Evolutionary conservation across 2,329 filamentous ascomycete genomes (phyloP).

Genomic region (Aspergillus melleus): DNA sequence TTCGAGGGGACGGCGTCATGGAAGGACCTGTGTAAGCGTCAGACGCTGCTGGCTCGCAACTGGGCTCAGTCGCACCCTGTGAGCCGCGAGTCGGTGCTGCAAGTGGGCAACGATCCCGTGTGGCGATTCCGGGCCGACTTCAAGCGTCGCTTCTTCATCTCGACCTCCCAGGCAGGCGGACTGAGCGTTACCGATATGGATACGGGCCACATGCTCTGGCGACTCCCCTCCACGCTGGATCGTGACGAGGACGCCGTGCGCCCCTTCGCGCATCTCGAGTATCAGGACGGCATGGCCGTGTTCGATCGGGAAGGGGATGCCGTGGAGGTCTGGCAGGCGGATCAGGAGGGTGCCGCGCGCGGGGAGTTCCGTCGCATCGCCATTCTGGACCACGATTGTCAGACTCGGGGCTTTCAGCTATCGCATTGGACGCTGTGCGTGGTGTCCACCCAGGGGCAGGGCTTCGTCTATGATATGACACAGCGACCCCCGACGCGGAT

Average conservation of each 20-base stretch:
- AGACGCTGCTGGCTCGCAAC: slow-evolving; percentile 40
- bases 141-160: slow-evolving; percentile 47
- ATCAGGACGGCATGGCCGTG: slow-evolving; percentile 48
- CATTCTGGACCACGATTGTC: slow-evolving; percentile 43
- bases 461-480: slow-evolving; percentile 49
- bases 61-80: slow-evolving; percentile 38
- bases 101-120: slow-evolving; percentile 43
- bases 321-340: slow-evolving; percentile 48
- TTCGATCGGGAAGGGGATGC: slow-evolving; percentile 48
- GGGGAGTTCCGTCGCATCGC: slow-evolving; percentile 45
- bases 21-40: slow-evolving; percentile 48
- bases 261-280: slow-evolving; percentile 49
- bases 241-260: slow-evolving; percentile 35
- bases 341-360: slow-evolving; percentile 31
- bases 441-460: slow-evolving; percentile 45
- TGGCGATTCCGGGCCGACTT: slow-evolving; percentile 51
- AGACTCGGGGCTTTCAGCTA: slow-evolving; percentile 49
- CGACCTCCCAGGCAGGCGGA: slow-evolving; percentile 48
- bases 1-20: slow-evolving; percentile 39
- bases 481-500: slow-evolving; percentile 34
- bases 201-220: slow-evolving; percentile 42
- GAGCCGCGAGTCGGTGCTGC: slow-evolving; percentile 41
- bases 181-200: slow-evolving; percentile 51
- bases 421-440: slow-evolving; percentile 47
- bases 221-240: slow-evolving; percentile 29